These are phyloP conservation scores for Botryosphaeria dothidea DNA, from an alignment of 2,329 filamentous ascomycete species.

Conservation along the genomic window DNA sequence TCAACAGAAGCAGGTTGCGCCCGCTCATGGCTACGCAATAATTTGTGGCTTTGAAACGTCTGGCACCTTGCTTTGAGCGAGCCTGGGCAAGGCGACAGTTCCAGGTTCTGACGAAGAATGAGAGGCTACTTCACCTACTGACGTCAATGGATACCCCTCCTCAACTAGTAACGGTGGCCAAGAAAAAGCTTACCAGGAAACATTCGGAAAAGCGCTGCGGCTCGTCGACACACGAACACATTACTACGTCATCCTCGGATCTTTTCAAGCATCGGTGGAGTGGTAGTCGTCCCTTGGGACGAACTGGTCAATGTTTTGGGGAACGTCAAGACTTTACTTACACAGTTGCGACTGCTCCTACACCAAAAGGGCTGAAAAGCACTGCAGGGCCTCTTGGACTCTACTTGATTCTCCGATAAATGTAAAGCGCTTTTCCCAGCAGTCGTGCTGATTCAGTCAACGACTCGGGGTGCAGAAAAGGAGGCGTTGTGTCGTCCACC, in stretches of 20 bases:
- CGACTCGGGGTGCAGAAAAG: neutral
- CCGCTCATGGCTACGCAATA: neutral
- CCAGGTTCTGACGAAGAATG: neutral
- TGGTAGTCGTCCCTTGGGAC: no score
- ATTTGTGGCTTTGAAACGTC: no score
- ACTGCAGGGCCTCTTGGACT: no score
- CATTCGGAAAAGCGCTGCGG: neutral
- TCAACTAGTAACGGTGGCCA: neutral
- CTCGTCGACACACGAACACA: neutral
- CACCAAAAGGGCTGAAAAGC: no score
- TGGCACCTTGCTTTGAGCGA: no score
- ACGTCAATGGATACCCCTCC: neutral
- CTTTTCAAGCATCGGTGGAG: no score
- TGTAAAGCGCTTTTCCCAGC: neutral
- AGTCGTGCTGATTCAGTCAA: neutral
- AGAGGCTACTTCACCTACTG: neutral
- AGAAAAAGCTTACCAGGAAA: neutral
- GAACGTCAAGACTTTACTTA: no score
- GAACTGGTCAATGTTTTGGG: no score
- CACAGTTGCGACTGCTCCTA: no score
- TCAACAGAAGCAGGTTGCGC: neutral
- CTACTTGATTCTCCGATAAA: no score
- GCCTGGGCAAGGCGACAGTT: no score
- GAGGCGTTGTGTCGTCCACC: neutral
- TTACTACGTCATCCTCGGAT: neutral